Conservation (phyloP, 2,329 filamentous ascomycete genomes). For the Fusarium marasasianum region DNA sequence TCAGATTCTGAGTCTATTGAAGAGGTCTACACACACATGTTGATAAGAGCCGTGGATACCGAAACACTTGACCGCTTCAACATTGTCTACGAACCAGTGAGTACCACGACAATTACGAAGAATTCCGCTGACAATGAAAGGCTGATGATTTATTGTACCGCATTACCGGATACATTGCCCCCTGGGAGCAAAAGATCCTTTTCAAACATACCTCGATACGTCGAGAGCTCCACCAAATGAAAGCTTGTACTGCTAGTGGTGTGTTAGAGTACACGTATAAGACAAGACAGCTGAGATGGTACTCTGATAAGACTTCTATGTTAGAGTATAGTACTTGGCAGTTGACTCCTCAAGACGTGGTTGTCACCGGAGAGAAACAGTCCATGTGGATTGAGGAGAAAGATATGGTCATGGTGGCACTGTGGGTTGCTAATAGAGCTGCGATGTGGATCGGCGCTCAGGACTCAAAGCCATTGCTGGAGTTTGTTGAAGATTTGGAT, state of each 20-base stretch:
- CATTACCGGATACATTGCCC: neutral
- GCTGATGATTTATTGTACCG: neutral
- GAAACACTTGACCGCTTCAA: accelerated
- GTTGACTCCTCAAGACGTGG: accelerated
- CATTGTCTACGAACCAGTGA: neutral
- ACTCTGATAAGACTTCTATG: neutral
- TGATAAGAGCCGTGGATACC: neutral
- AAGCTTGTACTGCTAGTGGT: accelerated
- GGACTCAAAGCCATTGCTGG: neutral
- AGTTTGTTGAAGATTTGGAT: neutral
- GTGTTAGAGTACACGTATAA: neutral
- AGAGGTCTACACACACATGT: neutral
- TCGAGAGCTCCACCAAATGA: neutral
- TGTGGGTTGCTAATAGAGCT: neutral
- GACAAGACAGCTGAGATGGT: neutral
- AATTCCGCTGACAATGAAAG: accelerated
- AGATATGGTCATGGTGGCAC: neutral
- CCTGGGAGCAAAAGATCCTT: neutral
- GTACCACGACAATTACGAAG: accelerated
- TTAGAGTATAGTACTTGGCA: neutral
- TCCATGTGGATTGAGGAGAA: neutral
- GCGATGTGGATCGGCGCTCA: neutral
- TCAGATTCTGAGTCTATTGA: neutral
- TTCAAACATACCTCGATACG: neutral
- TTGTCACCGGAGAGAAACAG: accelerated